phyloP scores from a whole-genome alignment of 192 early-diverging fungal species.

The Backusella tuberculispora region DNA sequence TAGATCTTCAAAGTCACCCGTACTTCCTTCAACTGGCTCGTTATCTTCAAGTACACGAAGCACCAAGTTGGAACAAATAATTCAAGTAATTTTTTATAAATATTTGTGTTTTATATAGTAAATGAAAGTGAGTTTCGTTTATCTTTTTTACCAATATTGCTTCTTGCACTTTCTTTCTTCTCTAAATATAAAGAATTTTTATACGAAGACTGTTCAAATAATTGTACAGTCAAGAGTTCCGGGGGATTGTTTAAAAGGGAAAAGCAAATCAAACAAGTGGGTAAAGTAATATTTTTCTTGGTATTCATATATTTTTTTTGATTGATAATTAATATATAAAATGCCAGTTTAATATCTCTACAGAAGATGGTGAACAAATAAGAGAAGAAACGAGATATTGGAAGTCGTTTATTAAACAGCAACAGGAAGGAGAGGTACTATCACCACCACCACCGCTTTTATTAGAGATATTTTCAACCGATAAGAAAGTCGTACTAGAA shows the following conservation, averaged over 20 bases:
- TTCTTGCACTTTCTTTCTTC: background rate
- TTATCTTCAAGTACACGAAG: slow-evolving; percentile 39
- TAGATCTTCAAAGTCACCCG: background rate
- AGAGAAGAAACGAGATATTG: slow-evolving; percentile 82
- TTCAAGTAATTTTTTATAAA: slow-evolving; percentile 45
- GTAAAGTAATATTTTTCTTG: slow-evolving; percentile 40
- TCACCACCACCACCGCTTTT: slow-evolving; percentile 65
- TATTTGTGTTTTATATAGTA: background rate
- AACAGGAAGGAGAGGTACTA: slow-evolving; percentile 41
- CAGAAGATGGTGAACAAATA: slow-evolving; percentile 74
- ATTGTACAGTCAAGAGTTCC: slow-evolving; percentile 66
- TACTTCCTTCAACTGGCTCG: background rate
- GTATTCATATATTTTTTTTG: background rate
- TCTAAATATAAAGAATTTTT: slow-evolving; percentile 62
- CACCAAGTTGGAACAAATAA: slow-evolving; percentile 59
- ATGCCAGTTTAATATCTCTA: slow-evolving; percentile 79
- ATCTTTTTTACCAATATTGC: background rate
- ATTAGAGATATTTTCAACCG: slow-evolving; percentile 69
- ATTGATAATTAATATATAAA: background rate
- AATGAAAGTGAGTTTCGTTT: background rate
- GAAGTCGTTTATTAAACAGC: slow-evolving; percentile 59
- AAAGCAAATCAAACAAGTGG: slow-evolving; percentile 68
- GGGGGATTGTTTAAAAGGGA: slow-evolving; percentile 29
- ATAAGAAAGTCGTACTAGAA: slow-evolving; percentile 75
- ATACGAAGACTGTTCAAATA: slow-evolving; percentile 76